Percentiles rank a stretch among this genome's conserved stretches.
Evolutionary conservation across 306 rosid species (phyloP).

Genomic region (Pyrus bretschneideri): DNA sequence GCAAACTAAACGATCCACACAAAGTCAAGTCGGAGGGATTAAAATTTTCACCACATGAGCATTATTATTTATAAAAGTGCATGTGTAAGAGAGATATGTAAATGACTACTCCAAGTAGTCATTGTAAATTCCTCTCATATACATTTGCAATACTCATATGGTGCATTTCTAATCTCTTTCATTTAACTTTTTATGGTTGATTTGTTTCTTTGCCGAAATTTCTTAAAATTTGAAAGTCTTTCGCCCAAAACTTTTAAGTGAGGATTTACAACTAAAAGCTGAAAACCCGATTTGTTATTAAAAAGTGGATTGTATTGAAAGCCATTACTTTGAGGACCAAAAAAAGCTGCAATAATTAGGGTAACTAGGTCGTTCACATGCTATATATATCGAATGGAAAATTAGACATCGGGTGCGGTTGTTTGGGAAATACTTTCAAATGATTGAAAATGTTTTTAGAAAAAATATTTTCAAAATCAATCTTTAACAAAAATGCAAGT

Average conservation of each 20-base stretch:
- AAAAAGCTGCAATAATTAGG: background rate
- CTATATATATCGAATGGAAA: background rate
- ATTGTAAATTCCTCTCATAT: background rate
- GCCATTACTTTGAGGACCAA: background rate
- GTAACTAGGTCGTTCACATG: background rate
- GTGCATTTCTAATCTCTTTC: background rate
- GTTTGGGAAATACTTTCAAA: too few species aligned
- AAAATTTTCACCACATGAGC: background rate
- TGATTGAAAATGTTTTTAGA: too few species aligned
- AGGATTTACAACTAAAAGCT: background rate
- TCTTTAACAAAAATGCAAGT: too few species aligned
- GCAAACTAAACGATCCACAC: too few species aligned
- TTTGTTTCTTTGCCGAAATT: too few species aligned
- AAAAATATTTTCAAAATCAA: too few species aligned
- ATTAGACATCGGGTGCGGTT: background rate
- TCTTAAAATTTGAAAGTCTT: background rate
- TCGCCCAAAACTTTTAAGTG: conserved; percentile 4
- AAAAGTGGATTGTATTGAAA: background rate
- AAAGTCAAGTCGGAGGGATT: background rate
- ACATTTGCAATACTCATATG: background rate
- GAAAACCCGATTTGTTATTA: background rate
- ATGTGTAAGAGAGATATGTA: background rate
- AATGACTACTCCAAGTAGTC: background rate
- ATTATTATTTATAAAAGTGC: background rate
- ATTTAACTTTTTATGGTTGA: background rate